Base-by-base conservation (phyloP, 331 rosid species). In the Erythrophleum ivorense region DNA sequence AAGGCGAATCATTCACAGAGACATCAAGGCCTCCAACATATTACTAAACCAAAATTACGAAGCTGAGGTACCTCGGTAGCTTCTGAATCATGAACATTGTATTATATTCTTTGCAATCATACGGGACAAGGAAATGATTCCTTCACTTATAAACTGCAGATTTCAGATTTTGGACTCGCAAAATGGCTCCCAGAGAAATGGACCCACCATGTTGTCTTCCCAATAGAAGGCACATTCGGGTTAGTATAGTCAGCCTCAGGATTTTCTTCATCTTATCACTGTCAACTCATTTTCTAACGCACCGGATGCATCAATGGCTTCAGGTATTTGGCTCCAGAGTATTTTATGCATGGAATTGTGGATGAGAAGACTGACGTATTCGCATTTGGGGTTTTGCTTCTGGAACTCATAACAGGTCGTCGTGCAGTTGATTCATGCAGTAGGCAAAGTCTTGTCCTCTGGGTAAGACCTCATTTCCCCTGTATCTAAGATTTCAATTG, bases 171-270 rank as follows among this genome's bases (percentile, higher is more conserved):
- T 58, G 99, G 99, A 82, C 85, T 96, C 1, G 99, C 99, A 29
- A 96, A 96, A 81, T 96, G 99, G 99, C 97, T 96, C 29, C 99
- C 99, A 0, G 91, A 87, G 62, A 96, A 90, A 62, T 96, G 99
- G 99, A 81, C 88, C 8, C 97, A 96, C 85, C 99, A 96, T 73
- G 92, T 96, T 62, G 97, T 92, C 53, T 96, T 86, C 89, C 99
- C 99, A 45, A 92, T 96, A 59, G 99, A 96, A 86, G 99, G 99
- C 81, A 96, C 99, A 83, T 96, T 96, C 45, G 99, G 99, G 99
- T 96, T 68, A 84, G 98, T 66, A 46, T n/a, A 16, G 74, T 29
- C 73, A 50, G 62, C 83, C 71, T 75, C 85, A 21, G 49, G 33
- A 70, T 75, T 45, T 38, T 70, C 45, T 65, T 9, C 1, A 68